Evolutionary conservation across 108 stramenopile genomes (phyloP).

Genomic region (Conticribra weissflogii): DNA sequence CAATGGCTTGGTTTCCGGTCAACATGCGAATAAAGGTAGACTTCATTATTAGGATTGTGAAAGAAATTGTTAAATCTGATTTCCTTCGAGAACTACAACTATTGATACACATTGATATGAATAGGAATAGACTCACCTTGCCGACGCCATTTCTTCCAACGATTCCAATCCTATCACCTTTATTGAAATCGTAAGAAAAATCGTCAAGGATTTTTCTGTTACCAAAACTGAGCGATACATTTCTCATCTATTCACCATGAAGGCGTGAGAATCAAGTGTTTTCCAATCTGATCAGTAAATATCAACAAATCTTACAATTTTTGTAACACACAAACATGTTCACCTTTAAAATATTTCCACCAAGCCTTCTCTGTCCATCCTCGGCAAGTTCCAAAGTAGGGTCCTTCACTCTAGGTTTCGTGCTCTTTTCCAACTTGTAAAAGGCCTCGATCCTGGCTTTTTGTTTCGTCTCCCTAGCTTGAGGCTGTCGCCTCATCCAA

Average conservation of each 20-base stretch:
- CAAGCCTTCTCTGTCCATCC: conserved; percentile 56
- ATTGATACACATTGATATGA: too few species aligned
- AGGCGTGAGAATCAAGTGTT: too few species aligned
- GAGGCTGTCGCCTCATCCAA: conserved; percentile 91
- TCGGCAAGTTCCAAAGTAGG: conserved; percentile 54
- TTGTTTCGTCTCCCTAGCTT: conserved; percentile 53
- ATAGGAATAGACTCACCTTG: conserved; percentile 25
- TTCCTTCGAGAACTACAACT: neutral
- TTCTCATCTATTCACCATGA: conserved; percentile 42
- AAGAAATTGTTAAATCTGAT: too few species aligned
- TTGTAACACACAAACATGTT: too few species aligned
- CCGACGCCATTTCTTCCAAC: conserved; percentile 86
- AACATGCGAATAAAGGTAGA: conserved; percentile 74
- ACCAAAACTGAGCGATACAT: conserved; percentile 71
- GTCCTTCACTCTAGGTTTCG: conserved; percentile 74
- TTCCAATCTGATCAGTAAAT: too few species aligned
- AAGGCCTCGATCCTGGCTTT: conserved; percentile 68
- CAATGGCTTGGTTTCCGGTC: conserved; percentile 58
- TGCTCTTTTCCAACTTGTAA: conserved; percentile 79
- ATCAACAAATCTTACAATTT: too few species aligned
- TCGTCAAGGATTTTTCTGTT: conserved; percentile 73
- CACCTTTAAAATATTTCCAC: conserved; percentile 65
- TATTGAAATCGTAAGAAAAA: conserved; percentile 81
- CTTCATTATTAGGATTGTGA: conserved; percentile 19
- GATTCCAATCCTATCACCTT: conserved; percentile 81